Conservation (phyloP, 2,329 filamentous ascomycete species). For the Fusarium tuaranense region DNA sequence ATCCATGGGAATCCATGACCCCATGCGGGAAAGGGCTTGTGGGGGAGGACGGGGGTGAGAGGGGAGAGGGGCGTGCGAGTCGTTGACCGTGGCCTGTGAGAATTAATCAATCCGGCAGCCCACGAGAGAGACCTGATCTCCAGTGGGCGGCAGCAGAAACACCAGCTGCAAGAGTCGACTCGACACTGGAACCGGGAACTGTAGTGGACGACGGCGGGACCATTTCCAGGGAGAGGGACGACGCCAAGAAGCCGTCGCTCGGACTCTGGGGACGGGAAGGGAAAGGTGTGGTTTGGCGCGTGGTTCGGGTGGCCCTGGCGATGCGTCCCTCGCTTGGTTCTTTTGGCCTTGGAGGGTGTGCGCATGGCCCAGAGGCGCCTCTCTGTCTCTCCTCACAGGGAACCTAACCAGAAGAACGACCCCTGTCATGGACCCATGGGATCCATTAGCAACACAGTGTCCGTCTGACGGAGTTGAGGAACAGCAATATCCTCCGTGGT, state of each 20-base stretch:
- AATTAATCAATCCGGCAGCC: not conserved
- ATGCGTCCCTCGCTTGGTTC: slow-evolving; percentile 23
- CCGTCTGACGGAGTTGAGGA: slow-evolving; percentile 30
- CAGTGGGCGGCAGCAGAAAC: not conserved
- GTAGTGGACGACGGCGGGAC: slow-evolving; percentile 12
- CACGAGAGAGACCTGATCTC: not conserved
- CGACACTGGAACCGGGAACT: slow-evolving; percentile 26
- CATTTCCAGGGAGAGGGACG: slow-evolving; percentile 28
- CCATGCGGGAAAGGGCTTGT: slow-evolving; percentile 28
- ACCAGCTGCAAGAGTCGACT: not conserved
- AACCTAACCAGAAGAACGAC: slow-evolving; percentile 29
- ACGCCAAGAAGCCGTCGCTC: slow-evolving; percentile 33
- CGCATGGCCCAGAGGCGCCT: not conserved
- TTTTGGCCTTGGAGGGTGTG: slow-evolving; percentile 29
- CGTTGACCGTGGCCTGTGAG: slow-evolving; percentile 14
- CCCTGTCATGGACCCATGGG: slow-evolving; percentile 17
- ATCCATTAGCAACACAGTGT: slow-evolving; percentile 20
- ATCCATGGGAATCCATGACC: slow-evolving; percentile 11
- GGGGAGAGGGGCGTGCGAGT: not conserved
- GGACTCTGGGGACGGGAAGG: slow-evolving; percentile 40
- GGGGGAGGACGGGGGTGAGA: slow-evolving; percentile 14
- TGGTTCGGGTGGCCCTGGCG: slow-evolving; percentile 7
- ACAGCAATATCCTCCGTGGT: slow-evolving; percentile 28
- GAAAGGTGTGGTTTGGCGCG: slow-evolving; percentile 34
- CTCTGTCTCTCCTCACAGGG: slow-evolving; percentile 29